Conservation (phyloP, 2,329 filamentous ascomycete genomes). For the Fusarium denticulatum region DNA sequence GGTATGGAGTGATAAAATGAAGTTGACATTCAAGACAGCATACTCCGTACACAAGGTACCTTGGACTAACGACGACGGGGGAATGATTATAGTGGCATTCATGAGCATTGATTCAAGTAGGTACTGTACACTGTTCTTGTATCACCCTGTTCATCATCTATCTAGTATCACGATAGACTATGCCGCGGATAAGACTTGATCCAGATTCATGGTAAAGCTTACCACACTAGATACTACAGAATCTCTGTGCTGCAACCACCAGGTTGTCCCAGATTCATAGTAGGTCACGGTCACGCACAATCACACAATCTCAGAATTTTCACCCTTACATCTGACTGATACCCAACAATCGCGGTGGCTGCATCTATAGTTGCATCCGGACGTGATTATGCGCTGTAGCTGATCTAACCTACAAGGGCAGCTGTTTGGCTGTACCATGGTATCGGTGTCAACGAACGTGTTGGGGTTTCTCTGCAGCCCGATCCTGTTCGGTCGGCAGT, state of each 20-base stretch:
- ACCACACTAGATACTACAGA: background rate
- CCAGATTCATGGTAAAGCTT: background rate
- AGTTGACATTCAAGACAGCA: background rate
- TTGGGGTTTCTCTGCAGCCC: conserved; percentile 21
- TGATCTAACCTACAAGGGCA: conserved; percentile 10
- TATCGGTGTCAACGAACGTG: conserved; percentile 25
- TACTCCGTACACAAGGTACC: background rate
- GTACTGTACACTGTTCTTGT: background rate
- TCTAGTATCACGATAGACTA: background rate
- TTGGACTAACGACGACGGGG: too few species aligned
- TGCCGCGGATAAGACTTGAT: background rate
- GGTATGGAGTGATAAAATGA: background rate
- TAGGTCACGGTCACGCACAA: conserved; percentile 1
- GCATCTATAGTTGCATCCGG: background rate
- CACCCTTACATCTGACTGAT: background rate
- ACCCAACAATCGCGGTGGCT: conserved; percentile 8
- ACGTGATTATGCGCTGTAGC: background rate
- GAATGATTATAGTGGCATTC: background rate
- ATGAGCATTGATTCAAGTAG: background rate
- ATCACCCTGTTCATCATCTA: background rate
- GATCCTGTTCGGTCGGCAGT: conserved; percentile 28
- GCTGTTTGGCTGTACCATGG: conserved; percentile 23
- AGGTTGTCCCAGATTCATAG: background rate
- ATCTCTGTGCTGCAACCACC: background rate
- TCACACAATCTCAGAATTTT: background rate